Evolutionary conservation across 2,329 filamentous ascomycete genomes (phyloP).

Genomic region (Penicillium sp.): DNA sequence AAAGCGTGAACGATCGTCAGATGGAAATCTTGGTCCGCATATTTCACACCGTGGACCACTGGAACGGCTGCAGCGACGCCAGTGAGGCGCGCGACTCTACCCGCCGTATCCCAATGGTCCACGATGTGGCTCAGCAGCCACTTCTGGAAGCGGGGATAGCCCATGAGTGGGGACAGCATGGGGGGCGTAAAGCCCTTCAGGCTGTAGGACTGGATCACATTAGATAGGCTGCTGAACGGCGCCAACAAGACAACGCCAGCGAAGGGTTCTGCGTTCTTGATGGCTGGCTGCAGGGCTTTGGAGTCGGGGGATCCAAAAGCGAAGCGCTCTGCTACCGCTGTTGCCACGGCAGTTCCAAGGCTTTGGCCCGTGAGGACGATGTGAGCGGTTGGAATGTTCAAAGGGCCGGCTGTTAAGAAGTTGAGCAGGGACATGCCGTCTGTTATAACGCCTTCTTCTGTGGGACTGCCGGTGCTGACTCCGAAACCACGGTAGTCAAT

Average conservation of each 20-base stretch:
- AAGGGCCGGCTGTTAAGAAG: constrained; percentile 59
- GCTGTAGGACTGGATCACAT: constrained; percentile 74
- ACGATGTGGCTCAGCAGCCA: constrained; percentile 65
- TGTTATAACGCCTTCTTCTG: constrained; percentile 76
- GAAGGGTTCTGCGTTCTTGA: constrained; percentile 60
- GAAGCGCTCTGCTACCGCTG: constrained; percentile 73
- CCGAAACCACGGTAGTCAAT: constrained; percentile 93
- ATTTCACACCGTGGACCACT: constrained; percentile 53
- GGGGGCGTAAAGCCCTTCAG: constrained; percentile 74
- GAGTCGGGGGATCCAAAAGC: constrained; percentile 47
- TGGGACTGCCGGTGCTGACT: constrained; percentile 74
- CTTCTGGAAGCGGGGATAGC: constrained; percentile 65
- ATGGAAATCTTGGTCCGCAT: constrained; percentile 58
- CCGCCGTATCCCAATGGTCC: constrained; percentile 79
- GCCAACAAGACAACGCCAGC: constrained; percentile 79
- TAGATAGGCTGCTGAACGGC: constrained; percentile 73
- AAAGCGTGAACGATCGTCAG: constrained; percentile 77
- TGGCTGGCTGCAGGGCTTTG: constrained; percentile 43
- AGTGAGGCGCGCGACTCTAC: constrained; percentile 57
- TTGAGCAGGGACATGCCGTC: constrained; percentile 75
- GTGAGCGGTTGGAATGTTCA: constrained; percentile 67
- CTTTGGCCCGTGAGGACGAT: constrained; percentile 86
- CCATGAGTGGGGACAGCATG: constrained; percentile 71
- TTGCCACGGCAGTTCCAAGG: constrained; percentile 81
- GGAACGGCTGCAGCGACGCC: constrained; percentile 29